phyloP scores from a whole-genome alignment of 2,329 filamentous ascomycete species.

The Teratosphaeria pseudoeucalypti region DNA sequence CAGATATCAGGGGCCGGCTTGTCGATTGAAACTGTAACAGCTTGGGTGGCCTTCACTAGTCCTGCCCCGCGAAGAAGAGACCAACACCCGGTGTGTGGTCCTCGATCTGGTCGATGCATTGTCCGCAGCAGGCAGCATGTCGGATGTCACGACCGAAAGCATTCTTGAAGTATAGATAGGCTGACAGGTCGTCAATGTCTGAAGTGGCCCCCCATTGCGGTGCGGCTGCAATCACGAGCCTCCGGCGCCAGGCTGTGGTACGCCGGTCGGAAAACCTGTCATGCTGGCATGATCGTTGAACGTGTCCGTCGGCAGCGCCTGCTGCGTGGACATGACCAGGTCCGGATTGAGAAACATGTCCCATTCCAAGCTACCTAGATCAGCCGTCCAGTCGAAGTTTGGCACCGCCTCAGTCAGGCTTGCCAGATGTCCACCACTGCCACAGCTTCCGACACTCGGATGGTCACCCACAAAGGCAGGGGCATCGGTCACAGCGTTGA shows the following conservation, averaged over 20 bases:
- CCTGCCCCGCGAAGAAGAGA: too few relatives aligned
- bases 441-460: constrained; percentile 16
- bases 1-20: too few relatives aligned
- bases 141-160: too few relatives aligned
- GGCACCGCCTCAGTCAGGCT: constrained; percentile 19
- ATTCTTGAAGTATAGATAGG: too few relatives aligned
- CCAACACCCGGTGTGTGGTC: too few relatives aligned
- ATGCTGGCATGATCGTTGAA: constrained; percentile 11
- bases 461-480: constrained; percentile 19
- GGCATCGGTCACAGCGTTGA: constrained; percentile 16
- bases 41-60: too few relatives aligned
- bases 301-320: constrained; percentile 7
- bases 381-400: constrained; percentile 24
- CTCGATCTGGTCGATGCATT: too few relatives aligned
- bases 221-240: background rate
- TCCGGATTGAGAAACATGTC: constrained; percentile 26
- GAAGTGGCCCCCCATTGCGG: too few relatives aligned
- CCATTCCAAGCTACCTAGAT: constrained; percentile 23
- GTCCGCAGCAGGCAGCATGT: too few relatives aligned
- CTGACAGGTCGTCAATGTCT: too few relatives aligned
- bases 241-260: background rate
- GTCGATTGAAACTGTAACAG: too few relatives aligned
- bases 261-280: background rate
- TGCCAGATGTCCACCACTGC: constrained; percentile 1
- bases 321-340: constrained; percentile 20